phyloP scores from a whole-genome alignment of 1,284 basidiomycete species.

The Cutaneotrichosporon sp. region DNA sequence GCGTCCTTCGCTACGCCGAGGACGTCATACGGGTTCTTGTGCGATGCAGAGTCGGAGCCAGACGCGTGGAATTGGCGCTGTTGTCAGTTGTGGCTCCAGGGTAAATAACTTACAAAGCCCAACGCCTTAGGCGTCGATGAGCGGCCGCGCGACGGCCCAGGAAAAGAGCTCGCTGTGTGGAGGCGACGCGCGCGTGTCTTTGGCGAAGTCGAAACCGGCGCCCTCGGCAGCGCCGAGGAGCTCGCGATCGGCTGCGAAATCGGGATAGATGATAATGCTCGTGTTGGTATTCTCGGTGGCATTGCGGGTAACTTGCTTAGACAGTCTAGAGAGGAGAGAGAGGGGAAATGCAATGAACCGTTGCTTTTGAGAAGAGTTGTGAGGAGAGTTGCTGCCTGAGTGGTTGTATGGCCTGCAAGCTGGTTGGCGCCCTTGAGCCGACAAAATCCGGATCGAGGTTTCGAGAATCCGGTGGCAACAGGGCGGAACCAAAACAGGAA shows the following conservation, averaged over 20 bases:
- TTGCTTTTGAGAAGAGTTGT: too few species aligned
- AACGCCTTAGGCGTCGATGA: too few species aligned
- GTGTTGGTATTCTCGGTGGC: slow-evolving; percentile 16
- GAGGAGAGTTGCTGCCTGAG: too few species aligned
- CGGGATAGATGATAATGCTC: slow-evolving; percentile 8
- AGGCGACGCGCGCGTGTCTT: background rate
- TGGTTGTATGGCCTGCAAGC: too few species aligned
- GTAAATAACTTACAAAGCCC: background rate
- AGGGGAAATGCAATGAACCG: too few species aligned
- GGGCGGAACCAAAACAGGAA: too few species aligned
- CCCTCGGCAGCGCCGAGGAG: background rate
- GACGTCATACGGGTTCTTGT: slow-evolving; percentile 88
- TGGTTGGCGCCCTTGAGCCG: too few species aligned
- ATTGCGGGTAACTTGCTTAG: slow-evolving; percentile 1
- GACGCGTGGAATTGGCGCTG: slow-evolving; percentile 75
- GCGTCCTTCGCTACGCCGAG: slow-evolving; percentile 85
- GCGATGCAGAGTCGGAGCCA: slow-evolving; percentile 51
- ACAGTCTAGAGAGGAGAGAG: too few species aligned
- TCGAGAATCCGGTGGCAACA: too few species aligned
- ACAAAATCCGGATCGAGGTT: too few species aligned
- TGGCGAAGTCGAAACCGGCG: too few species aligned
- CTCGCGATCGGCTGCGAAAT: slow-evolving; percentile 8
- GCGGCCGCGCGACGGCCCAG: too few species aligned
- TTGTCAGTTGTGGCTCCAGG: background rate
- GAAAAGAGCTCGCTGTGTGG: slow-evolving; percentile 2